phyloP scores from a whole-genome alignment of 2,329 filamentous ascomycete species.

The Juglanconis juglandina region DNA sequence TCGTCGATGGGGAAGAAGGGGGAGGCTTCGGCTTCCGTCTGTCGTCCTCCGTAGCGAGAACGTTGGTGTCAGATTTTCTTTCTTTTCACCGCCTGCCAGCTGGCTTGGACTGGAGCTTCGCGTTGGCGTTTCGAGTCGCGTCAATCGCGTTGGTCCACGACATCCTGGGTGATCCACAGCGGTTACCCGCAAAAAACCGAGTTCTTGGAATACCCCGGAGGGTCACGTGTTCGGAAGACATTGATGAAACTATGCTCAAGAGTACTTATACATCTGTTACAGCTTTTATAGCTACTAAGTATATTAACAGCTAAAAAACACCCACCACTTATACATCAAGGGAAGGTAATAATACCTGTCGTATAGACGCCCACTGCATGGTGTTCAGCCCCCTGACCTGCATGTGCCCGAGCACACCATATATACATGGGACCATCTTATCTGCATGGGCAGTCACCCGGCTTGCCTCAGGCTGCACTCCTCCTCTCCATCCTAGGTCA shows the following conservation, averaged over 20 bases:
- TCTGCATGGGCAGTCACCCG: neutral
- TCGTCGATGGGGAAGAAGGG: neutral
- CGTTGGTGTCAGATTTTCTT: neutral
- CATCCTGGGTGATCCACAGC: slow-evolving; percentile 2
- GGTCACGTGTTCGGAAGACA: too few relatives aligned
- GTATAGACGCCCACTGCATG: neutral
- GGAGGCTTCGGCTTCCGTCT: neutral
- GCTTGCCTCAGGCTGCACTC: neutral
- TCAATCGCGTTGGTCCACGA: slow-evolving; percentile 3
- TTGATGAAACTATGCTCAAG: too few relatives aligned
- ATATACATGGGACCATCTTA: neutral
- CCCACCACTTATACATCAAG: neutral
- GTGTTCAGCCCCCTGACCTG: neutral
- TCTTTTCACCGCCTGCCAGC: neutral
- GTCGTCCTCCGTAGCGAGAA: neutral
- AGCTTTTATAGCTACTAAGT: too few relatives aligned
- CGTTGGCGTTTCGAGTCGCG: neutral
- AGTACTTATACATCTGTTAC: too few relatives aligned
- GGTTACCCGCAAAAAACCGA: neutral
- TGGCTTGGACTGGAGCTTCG: neutral
- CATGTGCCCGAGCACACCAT: neutral
- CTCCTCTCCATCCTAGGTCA: too few relatives aligned
- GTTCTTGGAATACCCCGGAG: too few relatives aligned
- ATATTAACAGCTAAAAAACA: too few relatives aligned
- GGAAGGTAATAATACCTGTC: neutral